Base-by-base conservation (phyloP, 1,284 basidiomycete species). In the Cryptococcus sp. region DNA sequence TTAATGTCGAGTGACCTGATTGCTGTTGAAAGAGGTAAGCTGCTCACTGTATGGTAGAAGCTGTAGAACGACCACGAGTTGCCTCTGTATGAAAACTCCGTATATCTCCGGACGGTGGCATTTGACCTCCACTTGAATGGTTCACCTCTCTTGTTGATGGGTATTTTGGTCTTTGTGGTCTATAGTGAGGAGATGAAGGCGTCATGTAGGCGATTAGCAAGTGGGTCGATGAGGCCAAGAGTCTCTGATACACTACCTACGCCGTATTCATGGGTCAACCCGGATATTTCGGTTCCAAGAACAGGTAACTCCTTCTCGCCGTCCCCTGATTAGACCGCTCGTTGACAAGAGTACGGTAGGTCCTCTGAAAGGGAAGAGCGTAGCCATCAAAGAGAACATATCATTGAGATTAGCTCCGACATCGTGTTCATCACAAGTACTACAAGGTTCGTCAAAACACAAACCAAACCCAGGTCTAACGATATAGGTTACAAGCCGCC, bases 361-460 rank as follows among this genome's bases (percentile, higher is more conserved):
- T 15, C 58, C 49, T 3, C 62, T 76, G 7, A 61, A 64, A 2
- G 72, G 70, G 3, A 58, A 60, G 46, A 15, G 55, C 5, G 71
- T 94, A 30, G 90, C 84, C 0, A 76, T 95, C 52, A 95, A 96
- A 76, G 90, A 94, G 67, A 90, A 90, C 64, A 92, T 95, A 58
- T 87, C 86, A 52, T 90, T 87, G 0, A 67, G 72, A 0, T 77
- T 77, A 2, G 80, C 86, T 64, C 83, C 84, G 0, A 94, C 90
- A 2, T 88, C 88, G 30, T 91, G 89, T 70, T 85, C 88, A 0
- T 92, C 90, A 0, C 74, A 77, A 1, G 88, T 91, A 76, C 80
- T 96, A 3, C 72, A 80, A 58, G 81, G 89, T 88, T 43, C 50
- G n/a, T 23, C 10, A 11, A 15, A n/a, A 4, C 23, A 30, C 36